Evolutionary conservation across 805 yeast genomes (phyloP), one percentile per base, ranked within the genome.

Genomic region (Suhomyces tanzawaensis): DNA sequence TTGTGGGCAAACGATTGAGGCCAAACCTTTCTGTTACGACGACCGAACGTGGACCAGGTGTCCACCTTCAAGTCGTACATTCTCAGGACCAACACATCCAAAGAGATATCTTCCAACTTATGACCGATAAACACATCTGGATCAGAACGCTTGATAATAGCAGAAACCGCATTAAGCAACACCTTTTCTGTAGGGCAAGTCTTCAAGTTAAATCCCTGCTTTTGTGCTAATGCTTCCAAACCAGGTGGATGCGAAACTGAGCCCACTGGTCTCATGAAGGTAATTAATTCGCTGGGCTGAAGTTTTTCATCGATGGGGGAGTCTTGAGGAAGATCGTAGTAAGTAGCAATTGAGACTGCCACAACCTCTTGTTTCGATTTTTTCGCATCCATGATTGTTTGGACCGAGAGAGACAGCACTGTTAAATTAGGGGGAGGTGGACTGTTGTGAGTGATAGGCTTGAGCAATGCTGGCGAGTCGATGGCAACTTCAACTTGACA

Each of bases 101-200:
- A 60, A 9, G 89, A 81, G 9, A 86, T 74, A 46, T 77, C 78
- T 46, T 91, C 96, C 43, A 93, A 65, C 46, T 83, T 72, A 57
- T 93, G 98, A 21, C 99, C 99, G 27, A 91, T 57, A 37, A 88
- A 76, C 2, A 89, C 82, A 66, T 93, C 99, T 0, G 98, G 97
- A 60, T 93, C 99, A n/a, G 75, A 66, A 28, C 64, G 65, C 48
- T 80, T 82, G 32, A 91, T 64, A 53, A 79, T 60, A 0, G 86
- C 91, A 37, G 89, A 71, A 34, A 93, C 74, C 58, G 86, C 83
- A 42, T 79, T 79, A 33, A 93, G 69, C 53, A 93, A 59, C 0
- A 85, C 76, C 43, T 78, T 79, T 53, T 93, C 98, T 47, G 76
- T 82, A 21, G 81, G 82, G 52, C 85, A 84, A 7, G 76, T 58